Percentiles rank a stretch among this genome's conserved stretches.
Evolutionary conservation across 306 rosid species (phyloP).

Genomic region (Hippophae tibetana): DNA sequence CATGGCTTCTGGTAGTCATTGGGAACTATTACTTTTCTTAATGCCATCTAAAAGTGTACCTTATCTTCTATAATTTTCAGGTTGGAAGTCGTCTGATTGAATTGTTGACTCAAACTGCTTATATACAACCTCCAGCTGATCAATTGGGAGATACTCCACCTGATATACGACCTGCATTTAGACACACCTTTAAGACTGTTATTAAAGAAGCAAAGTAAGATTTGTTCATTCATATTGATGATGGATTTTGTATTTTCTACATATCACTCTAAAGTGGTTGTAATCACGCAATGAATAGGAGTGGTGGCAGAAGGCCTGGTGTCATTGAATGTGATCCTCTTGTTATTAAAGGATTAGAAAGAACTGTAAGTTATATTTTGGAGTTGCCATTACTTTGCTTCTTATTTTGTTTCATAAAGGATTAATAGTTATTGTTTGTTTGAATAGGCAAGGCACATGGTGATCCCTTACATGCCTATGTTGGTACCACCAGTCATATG

Average conservation of each 20-base stretch:
- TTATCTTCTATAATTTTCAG: slow-evolving; percentile 27
- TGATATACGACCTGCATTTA: slow-evolving; percentile 84
- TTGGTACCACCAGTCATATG: slow-evolving; percentile 82
- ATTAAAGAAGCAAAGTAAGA: slow-evolving; percentile 42
- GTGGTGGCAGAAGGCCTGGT: slow-evolving; percentile 51
- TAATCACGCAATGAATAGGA: slow-evolving; percentile 32
- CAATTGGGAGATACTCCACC: slow-evolving; percentile 51
- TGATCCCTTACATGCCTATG: slow-evolving; percentile 97
- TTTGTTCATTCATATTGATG: slow-evolving; percentile 16
- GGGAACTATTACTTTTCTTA: slow-evolving; percentile 11
- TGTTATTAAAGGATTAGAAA: slow-evolving; percentile 76
- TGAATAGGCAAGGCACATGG: slow-evolving; percentile 75
- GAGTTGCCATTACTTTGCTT: background rate
- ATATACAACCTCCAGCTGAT: slow-evolving; percentile 74
- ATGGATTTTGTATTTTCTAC: slow-evolving; percentile 11
- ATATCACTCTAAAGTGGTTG: slow-evolving; percentile 11
- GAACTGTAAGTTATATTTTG: slow-evolving; percentile 43
- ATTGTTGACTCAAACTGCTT: slow-evolving; percentile 71
- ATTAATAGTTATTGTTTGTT: slow-evolving; percentile 19
- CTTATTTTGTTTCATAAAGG: background rate
- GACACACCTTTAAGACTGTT: slow-evolving; percentile 48
- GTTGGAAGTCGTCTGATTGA: slow-evolving; percentile 88
- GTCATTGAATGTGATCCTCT: slow-evolving; percentile 72
- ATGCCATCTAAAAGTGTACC: slow-evolving; percentile 13
- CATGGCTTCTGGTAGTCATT: slow-evolving; percentile 14